Conservation (phyloP, 495 filamentous ascomycete genomes). For the Tetracladium setigerum region DNA sequence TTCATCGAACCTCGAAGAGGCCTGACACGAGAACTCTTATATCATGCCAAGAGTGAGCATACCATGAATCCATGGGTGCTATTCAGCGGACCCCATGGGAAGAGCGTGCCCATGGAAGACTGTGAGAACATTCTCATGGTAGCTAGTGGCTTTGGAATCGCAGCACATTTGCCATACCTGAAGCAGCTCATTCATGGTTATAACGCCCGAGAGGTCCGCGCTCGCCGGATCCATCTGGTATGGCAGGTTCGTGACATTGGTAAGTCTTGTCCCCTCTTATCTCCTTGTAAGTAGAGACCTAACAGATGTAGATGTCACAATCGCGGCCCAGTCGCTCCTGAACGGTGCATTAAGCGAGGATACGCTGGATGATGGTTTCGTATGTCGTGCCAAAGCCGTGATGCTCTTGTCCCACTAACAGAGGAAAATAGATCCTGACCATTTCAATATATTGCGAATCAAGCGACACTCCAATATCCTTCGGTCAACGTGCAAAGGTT, state of each 20-base stretch:
- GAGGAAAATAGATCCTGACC: constrained; percentile 2
- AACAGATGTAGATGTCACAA: not conserved
- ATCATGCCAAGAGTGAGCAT: not conserved
- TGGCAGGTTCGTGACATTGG: constrained; percentile 24
- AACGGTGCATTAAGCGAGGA: constrained; percentile 8
- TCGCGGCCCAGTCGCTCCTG: constrained; percentile 1
- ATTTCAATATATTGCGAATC: constrained; percentile 7
- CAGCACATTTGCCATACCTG: constrained; percentile 3
- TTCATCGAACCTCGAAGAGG: constrained; percentile 8
- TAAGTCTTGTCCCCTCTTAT: not conserved
- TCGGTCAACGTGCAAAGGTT: constrained; percentile 1
- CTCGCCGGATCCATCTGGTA: constrained; percentile 26
- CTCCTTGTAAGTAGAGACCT: not conserved
- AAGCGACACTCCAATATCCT: constrained; percentile 1
- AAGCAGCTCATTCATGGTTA: constrained; percentile 6
- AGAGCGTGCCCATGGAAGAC: not conserved
- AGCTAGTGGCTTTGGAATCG: constrained; percentile 8
- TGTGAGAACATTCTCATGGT: constrained; percentile 9
- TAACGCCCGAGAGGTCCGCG: constrained; percentile 3
- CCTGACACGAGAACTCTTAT: constrained; percentile 8
- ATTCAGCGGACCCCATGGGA: constrained; percentile 5
- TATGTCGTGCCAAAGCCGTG: no score
- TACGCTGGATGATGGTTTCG: constrained; percentile 9
- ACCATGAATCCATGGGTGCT: not conserved
- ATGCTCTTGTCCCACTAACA: not conserved